phyloP scores from a whole-genome alignment of 2,329 filamentous ascomycete genomes.

The Botryotinia convoluta region DNA sequence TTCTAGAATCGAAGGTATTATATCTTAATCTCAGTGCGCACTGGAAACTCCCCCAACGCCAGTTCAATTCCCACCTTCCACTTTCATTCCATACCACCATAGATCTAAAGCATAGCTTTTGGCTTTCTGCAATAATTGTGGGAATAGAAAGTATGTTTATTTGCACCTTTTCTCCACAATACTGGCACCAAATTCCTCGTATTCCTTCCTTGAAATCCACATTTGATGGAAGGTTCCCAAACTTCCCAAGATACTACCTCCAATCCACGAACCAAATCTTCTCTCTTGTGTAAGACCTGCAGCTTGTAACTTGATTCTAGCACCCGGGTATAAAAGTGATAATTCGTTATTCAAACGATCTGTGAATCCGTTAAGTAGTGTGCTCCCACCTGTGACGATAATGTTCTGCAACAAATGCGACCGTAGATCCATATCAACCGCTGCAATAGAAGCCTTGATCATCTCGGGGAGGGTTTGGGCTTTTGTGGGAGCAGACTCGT shows the following conservation, averaged over 20 bases:
- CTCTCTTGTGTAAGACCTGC: slow-evolving; percentile 83
- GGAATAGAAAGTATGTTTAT: slow-evolving; percentile 44
- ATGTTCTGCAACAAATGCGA: slow-evolving; percentile 83
- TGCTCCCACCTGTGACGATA: slow-evolving; percentile 86
- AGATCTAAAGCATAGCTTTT: slow-evolving; percentile 22
- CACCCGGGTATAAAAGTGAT: slow-evolving; percentile 74
- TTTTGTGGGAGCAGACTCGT: slow-evolving; percentile 53
- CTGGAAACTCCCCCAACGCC: slow-evolving; percentile 18
- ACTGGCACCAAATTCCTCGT: slow-evolving; percentile 86
- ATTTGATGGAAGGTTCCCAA: slow-evolving; percentile 98
- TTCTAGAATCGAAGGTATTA: slow-evolving; percentile 18
- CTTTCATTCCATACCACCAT: background rate
- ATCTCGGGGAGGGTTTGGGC: slow-evolving; percentile 80
- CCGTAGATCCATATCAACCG: slow-evolving; percentile 85
- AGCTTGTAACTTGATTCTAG: slow-evolving; percentile 84
- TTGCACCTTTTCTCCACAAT: slow-evolving; percentile 98
- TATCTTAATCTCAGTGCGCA: slow-evolving; percentile 20
- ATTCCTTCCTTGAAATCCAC: slow-evolving; percentile 98
- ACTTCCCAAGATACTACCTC: slow-evolving; percentile 91
- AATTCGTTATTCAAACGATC: slow-evolving; percentile 87
- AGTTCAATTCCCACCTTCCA: slow-evolving; percentile 5
- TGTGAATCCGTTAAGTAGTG: slow-evolving; percentile 84
- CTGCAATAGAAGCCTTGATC: slow-evolving; percentile 71
- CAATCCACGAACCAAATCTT: slow-evolving; percentile 92
- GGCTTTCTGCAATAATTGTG: slow-evolving; percentile 2